phyloP scores from a whole-genome alignment of 495 filamentous ascomycete species.

The Staphylotrichum tortipilum region DNA sequence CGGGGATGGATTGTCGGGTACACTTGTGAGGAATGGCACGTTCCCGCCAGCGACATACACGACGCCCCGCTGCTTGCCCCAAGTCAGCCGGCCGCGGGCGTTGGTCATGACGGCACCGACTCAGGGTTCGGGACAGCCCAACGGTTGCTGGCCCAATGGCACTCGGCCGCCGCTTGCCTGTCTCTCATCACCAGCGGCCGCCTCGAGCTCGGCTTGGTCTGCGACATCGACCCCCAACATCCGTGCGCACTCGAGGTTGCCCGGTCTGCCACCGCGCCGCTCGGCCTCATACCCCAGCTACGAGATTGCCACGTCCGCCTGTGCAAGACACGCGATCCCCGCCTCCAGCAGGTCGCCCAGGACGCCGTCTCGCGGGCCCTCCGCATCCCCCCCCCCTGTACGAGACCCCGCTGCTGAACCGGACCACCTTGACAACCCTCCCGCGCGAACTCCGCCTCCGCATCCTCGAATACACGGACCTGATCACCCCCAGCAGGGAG shows the following conservation, averaged over 20 bases:
- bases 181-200: background rate
- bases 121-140: background rate
- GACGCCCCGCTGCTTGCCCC: too few species aligned
- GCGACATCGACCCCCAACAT: background rate
- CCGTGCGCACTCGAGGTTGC: background rate
- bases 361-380: background rate
- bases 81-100: too few species aligned
- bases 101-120: too few species aligned
- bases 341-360: background rate
- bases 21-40: too few species aligned
- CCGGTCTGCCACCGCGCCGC: background rate
- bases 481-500: constrained; percentile 8
- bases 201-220: constrained; percentile 1
- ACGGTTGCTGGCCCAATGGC: background rate
- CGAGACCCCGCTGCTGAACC: background rate
- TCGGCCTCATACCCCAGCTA: background rate
- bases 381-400: background rate
- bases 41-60: too few species aligned
- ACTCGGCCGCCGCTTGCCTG: background rate
- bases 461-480: constrained; percentile 10
- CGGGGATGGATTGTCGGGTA: too few species aligned
- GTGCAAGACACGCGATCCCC: background rate
- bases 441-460: constrained; percentile 7
- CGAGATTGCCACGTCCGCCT: background rate
- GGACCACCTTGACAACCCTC: background rate